Conservation (phyloP, 495 filamentous ascomycete species). For the Chaetomium fimeti region DNA sequence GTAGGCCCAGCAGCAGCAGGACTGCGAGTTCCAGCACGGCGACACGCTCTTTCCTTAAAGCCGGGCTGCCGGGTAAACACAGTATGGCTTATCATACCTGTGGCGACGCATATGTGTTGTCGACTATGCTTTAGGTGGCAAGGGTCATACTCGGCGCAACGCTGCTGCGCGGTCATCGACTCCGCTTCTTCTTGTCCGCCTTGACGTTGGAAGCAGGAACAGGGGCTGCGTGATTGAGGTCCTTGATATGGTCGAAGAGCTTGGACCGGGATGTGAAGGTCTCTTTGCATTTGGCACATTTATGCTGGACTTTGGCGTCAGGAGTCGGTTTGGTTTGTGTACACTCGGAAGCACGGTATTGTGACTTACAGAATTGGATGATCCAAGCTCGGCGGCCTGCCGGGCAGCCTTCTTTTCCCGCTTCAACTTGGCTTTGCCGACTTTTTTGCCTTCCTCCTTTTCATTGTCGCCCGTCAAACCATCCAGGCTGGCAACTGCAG, state of each 20-base stretch:
- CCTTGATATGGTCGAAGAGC: constrained; percentile 73
- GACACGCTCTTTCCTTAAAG: not conserved
- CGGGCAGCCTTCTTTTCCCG: constrained; percentile 76
- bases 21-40: no score
- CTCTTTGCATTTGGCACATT: constrained; percentile 62
- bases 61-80: not conserved
- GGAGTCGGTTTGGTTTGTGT: not conserved
- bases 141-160: not conserved
- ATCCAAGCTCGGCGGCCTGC: constrained; percentile 44
- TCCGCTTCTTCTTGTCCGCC: constrained; percentile 28
- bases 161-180: not conserved
- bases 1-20: no score
- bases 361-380: constrained; percentile 38
- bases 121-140: not conserved
- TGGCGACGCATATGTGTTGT: not conserved
- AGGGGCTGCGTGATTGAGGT: constrained; percentile 40
- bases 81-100: not conserved
- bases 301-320: constrained; percentile 36
- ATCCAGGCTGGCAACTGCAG: constrained; percentile 19
- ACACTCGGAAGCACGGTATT: not conserved
- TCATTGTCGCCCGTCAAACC: constrained; percentile 24
- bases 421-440: constrained; percentile 88
- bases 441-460: constrained; percentile 45
- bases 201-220: constrained; percentile 22
- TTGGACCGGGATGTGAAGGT: constrained; percentile 68